Evolutionary conservation across 495 filamentous ascomycete species (phyloP).

Genomic region (Penicillium macrosclerotiorum): DNA sequence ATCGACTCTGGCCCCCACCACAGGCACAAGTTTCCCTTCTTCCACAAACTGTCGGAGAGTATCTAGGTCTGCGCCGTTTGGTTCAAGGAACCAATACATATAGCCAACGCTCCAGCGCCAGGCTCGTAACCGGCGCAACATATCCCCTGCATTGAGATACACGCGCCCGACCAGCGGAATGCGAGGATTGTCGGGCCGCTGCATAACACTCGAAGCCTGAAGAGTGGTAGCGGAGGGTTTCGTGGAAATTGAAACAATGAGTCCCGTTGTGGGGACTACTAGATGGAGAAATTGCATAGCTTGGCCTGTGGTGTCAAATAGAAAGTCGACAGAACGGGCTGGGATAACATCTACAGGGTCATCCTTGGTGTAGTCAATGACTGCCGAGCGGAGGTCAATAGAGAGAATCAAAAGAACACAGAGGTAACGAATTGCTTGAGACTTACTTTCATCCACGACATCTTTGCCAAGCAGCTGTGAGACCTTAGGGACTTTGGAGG

Average conservation of each 20-base stretch:
- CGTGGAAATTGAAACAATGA: slow-evolving; percentile 13
- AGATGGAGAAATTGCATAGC: slow-evolving; percentile 33
- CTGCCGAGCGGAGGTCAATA: slow-evolving; percentile 20
- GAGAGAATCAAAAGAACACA: neutral
- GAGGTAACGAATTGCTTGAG: neutral
- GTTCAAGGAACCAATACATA: slow-evolving; percentile 38
- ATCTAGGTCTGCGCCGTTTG: slow-evolving; percentile 40
- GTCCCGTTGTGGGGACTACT: slow-evolving; percentile 26
- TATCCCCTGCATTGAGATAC: slow-evolving; percentile 34
- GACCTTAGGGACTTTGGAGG: slow-evolving; percentile 49
- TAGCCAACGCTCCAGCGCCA: slow-evolving; percentile 39
- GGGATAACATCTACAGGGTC: slow-evolving; percentile 41
- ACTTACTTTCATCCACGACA: slow-evolving; percentile 29
- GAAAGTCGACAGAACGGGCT: slow-evolving; percentile 45
- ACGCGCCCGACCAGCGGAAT: too few relatives aligned
- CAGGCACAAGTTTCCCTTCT: slow-evolving; percentile 40
- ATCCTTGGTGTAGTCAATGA: slow-evolving; percentile 50
- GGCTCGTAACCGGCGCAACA: slow-evolving; percentile 26
- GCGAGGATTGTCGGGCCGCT: too few relatives aligned
- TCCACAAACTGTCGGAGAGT: slow-evolving; percentile 41
- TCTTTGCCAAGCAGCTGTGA: slow-evolving; percentile 35
- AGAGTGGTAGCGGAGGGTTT: slow-evolving; percentile 10
- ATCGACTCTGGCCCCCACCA: slow-evolving; percentile 40
- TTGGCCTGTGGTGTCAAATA: slow-evolving; percentile 49
- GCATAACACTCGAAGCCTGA: slow-evolving; percentile 20